Conservation (phyloP, 768 basidiomycete species). For the Termitomyces sp. region DNA sequence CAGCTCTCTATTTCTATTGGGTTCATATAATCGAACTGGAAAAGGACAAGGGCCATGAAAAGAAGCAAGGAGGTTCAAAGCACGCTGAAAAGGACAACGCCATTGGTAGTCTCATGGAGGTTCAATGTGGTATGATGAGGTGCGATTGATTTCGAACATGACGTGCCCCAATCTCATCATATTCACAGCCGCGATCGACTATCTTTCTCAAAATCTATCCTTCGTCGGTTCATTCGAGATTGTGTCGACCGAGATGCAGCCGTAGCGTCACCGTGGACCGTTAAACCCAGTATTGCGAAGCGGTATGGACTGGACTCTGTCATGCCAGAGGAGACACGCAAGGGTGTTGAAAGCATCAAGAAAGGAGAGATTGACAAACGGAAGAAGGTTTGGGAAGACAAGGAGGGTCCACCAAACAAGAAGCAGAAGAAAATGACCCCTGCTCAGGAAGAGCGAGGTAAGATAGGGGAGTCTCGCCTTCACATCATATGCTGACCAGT, state of each 20-base stretch:
- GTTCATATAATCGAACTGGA: conserved; percentile 80
- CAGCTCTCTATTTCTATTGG: conserved; percentile 80
- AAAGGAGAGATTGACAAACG: conserved; percentile 90
- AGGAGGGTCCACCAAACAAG: conserved; percentile 76
- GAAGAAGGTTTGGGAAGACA: conserved; percentile 87
- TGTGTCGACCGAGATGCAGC: conserved; percentile 91
- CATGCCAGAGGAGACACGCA: conserved; percentile 82
- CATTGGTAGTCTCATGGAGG: conserved; percentile 78
- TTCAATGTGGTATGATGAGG: conserved; percentile 79
- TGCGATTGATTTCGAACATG: conserved; percentile 23
- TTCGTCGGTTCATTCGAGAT: conserved; percentile 93
- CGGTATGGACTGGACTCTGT: conserved; percentile 80
- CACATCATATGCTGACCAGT: conserved; percentile 17
- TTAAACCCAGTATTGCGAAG: conserved; percentile 79
- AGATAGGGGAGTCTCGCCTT: conserved; percentile 11
- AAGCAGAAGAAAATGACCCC: conserved; percentile 76
- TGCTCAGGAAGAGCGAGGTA: conserved; percentile 74
- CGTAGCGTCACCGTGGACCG: conserved; percentile 93
- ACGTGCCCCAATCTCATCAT: neutral
- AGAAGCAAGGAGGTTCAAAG: conserved; percentile 49
- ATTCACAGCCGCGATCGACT: conserved; percentile 80
- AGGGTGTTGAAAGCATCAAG: conserved; percentile 73
- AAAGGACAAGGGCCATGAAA: conserved; percentile 62
- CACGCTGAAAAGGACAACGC: conserved; percentile 52
- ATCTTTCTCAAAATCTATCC: conserved; percentile 94